Conservation (phyloP, 805 yeast genomes). For the Danielozyma ontarioensis region DNA sequence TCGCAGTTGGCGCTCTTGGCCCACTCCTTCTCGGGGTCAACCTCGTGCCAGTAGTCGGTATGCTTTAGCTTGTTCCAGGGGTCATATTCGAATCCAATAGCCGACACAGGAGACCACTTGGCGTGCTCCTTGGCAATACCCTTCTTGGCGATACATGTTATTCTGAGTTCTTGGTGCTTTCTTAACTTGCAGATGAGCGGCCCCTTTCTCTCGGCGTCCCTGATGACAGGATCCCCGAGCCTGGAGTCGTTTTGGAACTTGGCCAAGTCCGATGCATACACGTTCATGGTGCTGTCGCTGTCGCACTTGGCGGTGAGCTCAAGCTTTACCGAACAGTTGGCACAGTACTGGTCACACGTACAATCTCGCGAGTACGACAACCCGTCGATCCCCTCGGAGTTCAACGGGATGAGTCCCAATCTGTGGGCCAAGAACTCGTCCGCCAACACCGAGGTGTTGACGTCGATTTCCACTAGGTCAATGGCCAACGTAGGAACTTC, state of each 20-base stretch:
- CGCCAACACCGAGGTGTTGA: constrained; percentile 89
- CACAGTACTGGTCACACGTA: constrained; percentile 96
- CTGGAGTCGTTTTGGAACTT: constrained; percentile 40
- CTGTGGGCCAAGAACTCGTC: constrained; percentile 96
- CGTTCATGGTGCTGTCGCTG: constrained; percentile 80
- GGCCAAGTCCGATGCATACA: constrained; percentile 74
- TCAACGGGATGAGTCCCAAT: constrained; percentile 86
- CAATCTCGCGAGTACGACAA: constrained; percentile 91
- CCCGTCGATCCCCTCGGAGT: constrained; percentile 76
- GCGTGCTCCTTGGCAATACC: constrained; percentile 98
- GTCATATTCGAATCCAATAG: constrained; percentile 94
- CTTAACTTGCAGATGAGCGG: constrained; percentile 87
- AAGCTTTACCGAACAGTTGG: constrained; percentile 86
- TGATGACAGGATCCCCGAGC: constrained; percentile 81
- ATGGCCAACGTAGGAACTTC: constrained; percentile 97
- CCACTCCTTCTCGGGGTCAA: constrained; percentile 86
- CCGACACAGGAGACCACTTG: constrained; percentile 96
- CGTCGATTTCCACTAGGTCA: constrained; percentile 90
- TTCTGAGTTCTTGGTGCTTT: constrained; percentile 83
- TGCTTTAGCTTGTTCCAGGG: constrained; percentile 98
- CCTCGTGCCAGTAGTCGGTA: constrained; percentile 96
- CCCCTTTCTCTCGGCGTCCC: constrained; percentile 74
- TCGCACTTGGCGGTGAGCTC: constrained; percentile 86
- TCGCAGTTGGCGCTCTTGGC: constrained; percentile 84
- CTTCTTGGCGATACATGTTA: constrained; percentile 93